Evolutionary conservation across 345 rosid genomes (phyloP), one percentile per base, ranked within the genome.

Genomic region (Eucalyptus erythrocorys): DNA sequence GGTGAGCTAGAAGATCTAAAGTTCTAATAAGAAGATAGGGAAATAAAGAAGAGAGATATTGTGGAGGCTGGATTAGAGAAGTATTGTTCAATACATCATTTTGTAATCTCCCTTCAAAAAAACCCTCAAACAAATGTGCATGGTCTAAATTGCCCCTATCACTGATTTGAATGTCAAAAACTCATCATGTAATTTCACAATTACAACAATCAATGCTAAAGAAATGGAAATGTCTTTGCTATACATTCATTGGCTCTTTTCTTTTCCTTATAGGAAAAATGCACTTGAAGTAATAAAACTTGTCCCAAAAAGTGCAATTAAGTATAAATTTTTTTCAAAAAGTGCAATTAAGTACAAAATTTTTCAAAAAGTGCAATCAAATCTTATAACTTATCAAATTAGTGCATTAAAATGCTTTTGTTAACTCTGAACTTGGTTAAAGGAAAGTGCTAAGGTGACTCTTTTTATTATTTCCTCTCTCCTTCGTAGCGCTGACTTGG

Each of bases 331-430:
- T 14, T 48, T 48, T 48, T 13, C 3, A 50, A 50, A 50, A 50
- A 16, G 53, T 14, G 53, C 21, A 6, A 50, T 49, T 49, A 5
- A 49, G 17, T 49, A 15, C 51, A 3, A 48, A 4, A 4, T 12
- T 48, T 48, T 48, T 48, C 4, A 0, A 48, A 48, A 48, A 48
- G 50, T 48, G 6, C 16, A 48, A 48, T 49, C 19, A 51, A 51
- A 15, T 51, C 24, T 51, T 51, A 17, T 1, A 21, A 51, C 2
- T 51, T 51, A 21, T 51, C 10, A 51, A 51, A 51, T 51, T 51
- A 8, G 10, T 8, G 4, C 4, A 21, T 17, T 51, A 9, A 51
- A 51, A 51, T 51, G 4, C 4, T 51, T 51, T 2, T 2, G 0
- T 51, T 21, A 51, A 51, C 57, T 51, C 24, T 8, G 24, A 51